phyloP scores from a whole-genome alignment of 2,329 filamentous ascomycete genomes.

The Trichoderma gracile region DNA sequence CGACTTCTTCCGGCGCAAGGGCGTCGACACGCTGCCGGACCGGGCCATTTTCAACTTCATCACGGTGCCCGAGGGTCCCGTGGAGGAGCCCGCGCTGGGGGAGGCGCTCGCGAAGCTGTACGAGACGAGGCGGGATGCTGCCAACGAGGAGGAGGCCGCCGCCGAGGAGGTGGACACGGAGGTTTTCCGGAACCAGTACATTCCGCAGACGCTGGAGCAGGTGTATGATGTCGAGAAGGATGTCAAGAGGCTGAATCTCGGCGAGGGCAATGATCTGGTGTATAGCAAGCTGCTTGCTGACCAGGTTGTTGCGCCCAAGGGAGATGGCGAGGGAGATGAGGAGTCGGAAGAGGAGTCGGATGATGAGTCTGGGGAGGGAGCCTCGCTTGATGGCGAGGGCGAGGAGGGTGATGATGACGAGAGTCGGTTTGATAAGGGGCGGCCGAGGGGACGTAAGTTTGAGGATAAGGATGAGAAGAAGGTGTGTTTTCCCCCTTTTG shows the following conservation, averaged over 20 bases:
- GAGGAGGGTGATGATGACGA: conserved; percentile 50
- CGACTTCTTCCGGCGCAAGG: conserved; percentile 87
- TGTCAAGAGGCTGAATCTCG: conserved; percentile 71
- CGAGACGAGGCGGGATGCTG: conserved; percentile 51
- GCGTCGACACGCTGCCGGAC: conserved; percentile 78
- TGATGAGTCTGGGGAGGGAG: conserved; percentile 52
- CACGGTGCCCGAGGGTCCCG: conserved; percentile 59
- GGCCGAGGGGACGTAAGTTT: conserved; percentile 78
- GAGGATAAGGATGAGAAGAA: conserved; percentile 90
- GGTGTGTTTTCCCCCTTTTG: conserved; percentile 42
- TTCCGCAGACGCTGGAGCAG: conserved; percentile 91
- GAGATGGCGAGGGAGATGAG: conserved; percentile 42
- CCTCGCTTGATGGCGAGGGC: conserved; percentile 46
- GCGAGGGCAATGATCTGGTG: conserved; percentile 73
- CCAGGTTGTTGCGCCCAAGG: conserved; percentile 51
- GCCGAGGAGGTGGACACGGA: conserved; percentile 78
- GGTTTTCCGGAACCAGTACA: conserved; percentile 94
- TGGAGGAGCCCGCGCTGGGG: conserved; percentile 62
- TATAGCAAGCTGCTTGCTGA: conserved; percentile 83
- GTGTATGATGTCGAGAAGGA: conserved; percentile 96
- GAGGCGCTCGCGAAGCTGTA: conserved; percentile 68
- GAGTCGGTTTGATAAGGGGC: conserved; percentile 62
- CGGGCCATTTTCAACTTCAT: conserved; percentile 83
- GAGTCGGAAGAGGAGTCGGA: conserved; percentile 45
- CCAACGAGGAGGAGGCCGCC: conserved; percentile 54